Evolutionary conservation across 768 basidiomycete genomes (phyloP), one percentile per base, ranked within the genome.

Genomic region (Tylopilus felleus): DNA sequence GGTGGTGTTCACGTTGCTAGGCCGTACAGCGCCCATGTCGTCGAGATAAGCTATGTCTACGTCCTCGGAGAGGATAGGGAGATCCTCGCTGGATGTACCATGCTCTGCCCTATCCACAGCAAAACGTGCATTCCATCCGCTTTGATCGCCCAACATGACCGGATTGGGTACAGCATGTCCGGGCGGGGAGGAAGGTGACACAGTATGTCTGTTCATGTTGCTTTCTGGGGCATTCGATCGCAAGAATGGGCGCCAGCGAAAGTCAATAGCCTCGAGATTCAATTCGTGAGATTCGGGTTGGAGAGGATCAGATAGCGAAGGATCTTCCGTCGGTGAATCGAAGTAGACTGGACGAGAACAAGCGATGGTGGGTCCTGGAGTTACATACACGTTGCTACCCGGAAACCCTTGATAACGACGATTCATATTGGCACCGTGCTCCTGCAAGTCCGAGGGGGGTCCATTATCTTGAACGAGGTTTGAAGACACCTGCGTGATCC

Each of bases 161-260:
- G 27, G 51, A 49, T 58, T 48, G 27, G 62, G 36, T 43, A 52
- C 14, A 19, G 45, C 10, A 39, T 39, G 28, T 49, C 36, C 53
- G 25, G 57, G 41, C 2, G 40, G 49, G 28, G 51, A 23, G 22
- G 38, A 55, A 43, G 50, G 41, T 16, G 46, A 38, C 12, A 28
- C 35, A 21, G 38, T 19, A 13, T 1, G 40, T 44, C 29, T 36
- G 33, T 41, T 47, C 25, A 17, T 51, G 16, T 47, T 27, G 7
- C 41, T 43, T 44, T 57, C 59, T 48, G 49, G 54, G 49, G 42
- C 12, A 56, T 61, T 50, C 40, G 62, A 72, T 49, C 60, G 59
- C 53, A 73, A 64, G 58, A 85, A 86, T 9, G 78, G 77, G 43
- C 70, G 66, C 84, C 85, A 86, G 48, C 63, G 74, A 58, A 86